Conservation (phyloP, 306 rosid species). For the Mimosa pudica region DNA sequence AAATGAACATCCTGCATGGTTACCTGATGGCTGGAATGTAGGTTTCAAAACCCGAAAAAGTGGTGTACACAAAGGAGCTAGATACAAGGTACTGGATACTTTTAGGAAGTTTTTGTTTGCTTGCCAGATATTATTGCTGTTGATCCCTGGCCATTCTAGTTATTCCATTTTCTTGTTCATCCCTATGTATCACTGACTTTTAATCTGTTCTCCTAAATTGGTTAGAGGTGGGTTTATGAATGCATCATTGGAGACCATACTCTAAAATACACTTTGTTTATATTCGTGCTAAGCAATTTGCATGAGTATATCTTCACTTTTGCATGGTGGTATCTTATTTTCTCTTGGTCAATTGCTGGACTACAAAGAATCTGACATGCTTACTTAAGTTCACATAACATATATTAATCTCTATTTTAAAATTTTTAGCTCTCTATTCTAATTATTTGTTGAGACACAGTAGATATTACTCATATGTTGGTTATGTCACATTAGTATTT, state of each 20-base stretch:
- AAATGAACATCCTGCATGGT: slow-evolving; percentile 74
- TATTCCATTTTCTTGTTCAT: neutral
- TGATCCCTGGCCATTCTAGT: slow-evolving; percentile 4
- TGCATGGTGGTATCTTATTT: slow-evolving; percentile 1
- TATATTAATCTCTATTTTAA: slow-evolving; percentile 9
- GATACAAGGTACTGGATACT: slow-evolving; percentile 64
- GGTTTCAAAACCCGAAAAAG: slow-evolving; percentile 69
- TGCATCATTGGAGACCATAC: neutral
- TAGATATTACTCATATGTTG: slow-evolving; percentile 5
- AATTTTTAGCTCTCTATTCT: slow-evolving; percentile 3
- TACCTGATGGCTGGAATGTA: slow-evolving; percentile 82
- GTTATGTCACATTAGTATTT: slow-evolving; percentile 5
- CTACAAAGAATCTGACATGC: slow-evolving; percentile 15
- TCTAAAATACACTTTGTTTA: slow-evolving; percentile 19
- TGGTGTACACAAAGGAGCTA: slow-evolving; percentile 61
- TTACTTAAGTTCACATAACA: neutral
- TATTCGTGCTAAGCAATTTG: slow-evolving; percentile 15
- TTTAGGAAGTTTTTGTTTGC: neutral
- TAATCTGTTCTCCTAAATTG: slow-evolving; percentile 24
- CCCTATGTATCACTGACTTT: slow-evolving; percentile 15
- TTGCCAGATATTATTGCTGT: neutral
- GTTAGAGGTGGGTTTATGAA: slow-evolving; percentile 22
- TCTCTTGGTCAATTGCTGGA: slow-evolving; percentile 25
- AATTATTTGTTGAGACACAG: slow-evolving; percentile 11
- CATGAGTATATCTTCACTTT: slow-evolving; percentile 5